Conservation (phyloP, 257 asterid genomes). For the Ilex asprella region DNA sequence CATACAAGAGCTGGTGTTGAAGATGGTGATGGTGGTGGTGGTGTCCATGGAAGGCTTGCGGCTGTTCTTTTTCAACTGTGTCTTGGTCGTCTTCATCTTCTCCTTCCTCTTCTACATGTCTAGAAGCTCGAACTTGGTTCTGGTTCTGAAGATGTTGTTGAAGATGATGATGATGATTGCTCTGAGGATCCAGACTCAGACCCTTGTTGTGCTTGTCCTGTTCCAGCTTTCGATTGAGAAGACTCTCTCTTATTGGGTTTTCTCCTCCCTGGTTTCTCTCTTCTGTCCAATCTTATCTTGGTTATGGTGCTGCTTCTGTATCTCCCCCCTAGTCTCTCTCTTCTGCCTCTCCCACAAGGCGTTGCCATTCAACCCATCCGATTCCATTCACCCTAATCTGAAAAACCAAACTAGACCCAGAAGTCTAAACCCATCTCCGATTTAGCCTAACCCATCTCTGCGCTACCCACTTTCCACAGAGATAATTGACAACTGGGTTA, state of each 20-base stretch:
- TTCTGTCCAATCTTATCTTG: slow-evolving; percentile 21
- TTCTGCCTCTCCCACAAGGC: slow-evolving; percentile 21
- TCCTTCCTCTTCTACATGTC: slow-evolving; percentile 24
- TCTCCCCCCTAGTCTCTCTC: slow-evolving; percentile 19
- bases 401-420: slow-evolving; percentile 8
- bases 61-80: slow-evolving; percentile 9
- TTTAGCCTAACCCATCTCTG: slow-evolving; percentile 67
- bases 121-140: slow-evolving; percentile 20
- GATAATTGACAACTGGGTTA: background rate
- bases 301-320: slow-evolving; percentile 7
- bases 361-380: slow-evolving; percentile 45
- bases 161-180: slow-evolving; percentile 31
- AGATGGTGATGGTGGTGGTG: slow-evolving; percentile 22
- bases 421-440: slow-evolving; percentile 10
- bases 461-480: slow-evolving; percentile 22
- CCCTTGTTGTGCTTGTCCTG: slow-evolving; percentile 32
- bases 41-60: slow-evolving; percentile 5
- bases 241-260: slow-evolving; percentile 9
- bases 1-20: slow-evolving; percentile 27
- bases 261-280: slow-evolving; percentile 9
- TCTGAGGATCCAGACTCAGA: slow-evolving; percentile 94
- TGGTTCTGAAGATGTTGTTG: slow-evolving; percentile 24
- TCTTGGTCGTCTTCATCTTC: slow-evolving; percentile 23
- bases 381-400: slow-evolving; percentile 36
- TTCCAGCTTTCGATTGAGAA: slow-evolving; percentile 63